These are phyloP conservation scores for Diddensiella transvaalensis DNA, from an alignment of 805 yeast species.

Conservation along the genomic window DNA sequence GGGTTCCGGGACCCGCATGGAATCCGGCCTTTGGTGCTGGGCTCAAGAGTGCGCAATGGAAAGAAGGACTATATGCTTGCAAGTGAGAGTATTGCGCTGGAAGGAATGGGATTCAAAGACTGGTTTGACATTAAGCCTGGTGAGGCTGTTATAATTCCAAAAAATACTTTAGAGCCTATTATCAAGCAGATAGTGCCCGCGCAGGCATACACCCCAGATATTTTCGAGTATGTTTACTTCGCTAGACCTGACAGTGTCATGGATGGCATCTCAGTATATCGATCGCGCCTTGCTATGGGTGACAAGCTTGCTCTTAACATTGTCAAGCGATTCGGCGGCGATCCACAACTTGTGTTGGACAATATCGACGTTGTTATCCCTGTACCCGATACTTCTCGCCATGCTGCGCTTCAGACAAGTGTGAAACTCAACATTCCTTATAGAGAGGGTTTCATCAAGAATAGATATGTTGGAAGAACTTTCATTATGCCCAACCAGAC, in stretches of 20 bases:
- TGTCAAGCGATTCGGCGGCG: slow-evolving; percentile 39
- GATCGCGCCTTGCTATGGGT: slow-evolving; percentile 93
- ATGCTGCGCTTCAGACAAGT: slow-evolving; percentile 90
- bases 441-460: slow-evolving; percentile 96
- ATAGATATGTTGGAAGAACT: slow-evolving; percentile 95
- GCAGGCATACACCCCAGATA: slow-evolving; percentile 83
- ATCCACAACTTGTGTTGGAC: slow-evolving; percentile 41
- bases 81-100: slow-evolving; percentile 89
- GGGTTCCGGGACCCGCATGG: slow-evolving; percentile 98
- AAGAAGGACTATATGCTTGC: slow-evolving; percentile 87
- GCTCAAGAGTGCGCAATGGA: slow-evolving; percentile 74
- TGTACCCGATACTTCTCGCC: slow-evolving; percentile 97
- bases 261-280: slow-evolving; percentile 95
- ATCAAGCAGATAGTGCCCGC: slow-evolving; percentile 81
- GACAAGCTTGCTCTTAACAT: slow-evolving; percentile 77
- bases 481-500: slow-evolving; percentile 98
- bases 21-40: slow-evolving; percentile 83
- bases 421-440: slow-evolving; percentile 75
- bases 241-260: slow-evolving; percentile 96
- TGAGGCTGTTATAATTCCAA: slow-evolving; percentile 92
- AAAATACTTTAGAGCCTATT: slow-evolving; percentile 68
- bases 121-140: slow-evolving; percentile 89
- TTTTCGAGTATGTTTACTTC: slow-evolving; percentile 95
- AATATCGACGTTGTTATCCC: slow-evolving; percentile 93
- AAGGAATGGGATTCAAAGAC: slow-evolving; percentile 80